Evolutionary conservation across 176 grass and related monocot genomes (phyloP), one percentile per base, ranked within the genome.

Genomic region (Coix lacrymajobi): DNA sequence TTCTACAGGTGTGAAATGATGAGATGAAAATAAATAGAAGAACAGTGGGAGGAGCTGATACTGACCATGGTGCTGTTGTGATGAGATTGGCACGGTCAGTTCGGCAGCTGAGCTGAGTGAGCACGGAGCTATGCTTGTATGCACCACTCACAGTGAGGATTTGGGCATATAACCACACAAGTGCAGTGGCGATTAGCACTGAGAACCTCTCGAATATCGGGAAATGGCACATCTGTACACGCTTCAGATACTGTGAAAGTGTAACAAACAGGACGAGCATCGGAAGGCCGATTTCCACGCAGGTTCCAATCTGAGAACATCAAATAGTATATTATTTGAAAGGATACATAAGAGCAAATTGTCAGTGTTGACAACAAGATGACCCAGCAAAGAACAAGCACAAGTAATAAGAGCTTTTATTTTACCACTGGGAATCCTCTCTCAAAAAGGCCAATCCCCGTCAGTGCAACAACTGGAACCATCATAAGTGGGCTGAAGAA

Each of bases 341-440:
- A 46, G 4, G 14, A 71, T n/a, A n/a, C n/a, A n/a, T 26, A 26
- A 71, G 15, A 46, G 2, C 15, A 71, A 46, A 15, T 48, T 71
- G 8, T 72, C 41, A 30, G 14, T 28, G 44, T 30, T 28, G 28
- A 15, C 24, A 72, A 46, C 43, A 48, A 30, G 43, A 72, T 43
- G 40, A 16, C 15, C 8, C 3, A 30, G 44, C 14, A 30, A 46
- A 46, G 69, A 46, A 57, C 16, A 12, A 62, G 8, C 38, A 70
- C 13, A n/a, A n/a, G n/a, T 73, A 82, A 71, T 6, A 58, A 84
- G 85, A 87, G 77, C 77, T 36, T 82, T 81, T n/a, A n/a, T n/a
- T n/a, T n/a, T 97, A 97, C 94, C 94, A 93, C 91, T 40, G 94
- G 94, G 74, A 97, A 97, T 85, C 94, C 94, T 91, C 94, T 97